phyloP scores from a whole-genome alignment of 257 asterid genomes.

The Verbascum thapsus region DNA sequence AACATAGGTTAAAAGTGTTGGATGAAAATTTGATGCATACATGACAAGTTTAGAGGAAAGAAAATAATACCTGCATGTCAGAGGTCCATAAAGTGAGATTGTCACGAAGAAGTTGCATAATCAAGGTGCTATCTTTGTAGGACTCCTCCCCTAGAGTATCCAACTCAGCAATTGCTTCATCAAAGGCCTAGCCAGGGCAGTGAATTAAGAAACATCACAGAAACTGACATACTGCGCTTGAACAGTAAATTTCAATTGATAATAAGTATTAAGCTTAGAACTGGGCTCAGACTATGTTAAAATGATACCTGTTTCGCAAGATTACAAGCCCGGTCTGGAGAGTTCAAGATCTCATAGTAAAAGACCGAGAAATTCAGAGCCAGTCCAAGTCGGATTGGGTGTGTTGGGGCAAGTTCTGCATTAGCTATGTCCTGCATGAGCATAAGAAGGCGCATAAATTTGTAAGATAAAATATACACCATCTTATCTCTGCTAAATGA shows the following conservation, averaged over 20 bases:
- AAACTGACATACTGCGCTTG: neutral
- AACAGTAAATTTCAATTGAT: too few relatives aligned
- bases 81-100: slow-evolving; percentile 62
- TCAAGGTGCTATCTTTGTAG: slow-evolving; percentile 46
- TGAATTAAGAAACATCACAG: neutral
- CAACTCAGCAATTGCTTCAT: slow-evolving; percentile 59
- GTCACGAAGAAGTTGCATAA: slow-evolving; percentile 65
- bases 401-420: slow-evolving; percentile 58
- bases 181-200: slow-evolving; percentile 45
- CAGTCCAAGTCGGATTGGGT: slow-evolving; percentile 57
- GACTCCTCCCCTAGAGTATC: slow-evolving; percentile 51
- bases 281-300: neutral
- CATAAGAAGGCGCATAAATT: slow-evolving; percentile 7
- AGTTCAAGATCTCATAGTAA: slow-evolving; percentile 59
- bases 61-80: slow-evolving; percentile 58
- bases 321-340: slow-evolving; percentile 62
- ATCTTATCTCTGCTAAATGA: neutral
- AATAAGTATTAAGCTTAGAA: neutral
- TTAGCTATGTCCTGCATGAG: slow-evolving; percentile 49
- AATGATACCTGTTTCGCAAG: slow-evolving; percentile 51
- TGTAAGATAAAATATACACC: neutral
- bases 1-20: too few relatives aligned
- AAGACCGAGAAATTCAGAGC: slow-evolving; percentile 58
- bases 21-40: neutral
- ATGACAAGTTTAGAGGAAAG: neutral